Percentiles rank a stretch among this genome's conserved stretches.
phyloP scores from a whole-genome alignment of 1,284 basidiomycete genomes.

The Cutaneotrichosporon mucoides region DNA sequence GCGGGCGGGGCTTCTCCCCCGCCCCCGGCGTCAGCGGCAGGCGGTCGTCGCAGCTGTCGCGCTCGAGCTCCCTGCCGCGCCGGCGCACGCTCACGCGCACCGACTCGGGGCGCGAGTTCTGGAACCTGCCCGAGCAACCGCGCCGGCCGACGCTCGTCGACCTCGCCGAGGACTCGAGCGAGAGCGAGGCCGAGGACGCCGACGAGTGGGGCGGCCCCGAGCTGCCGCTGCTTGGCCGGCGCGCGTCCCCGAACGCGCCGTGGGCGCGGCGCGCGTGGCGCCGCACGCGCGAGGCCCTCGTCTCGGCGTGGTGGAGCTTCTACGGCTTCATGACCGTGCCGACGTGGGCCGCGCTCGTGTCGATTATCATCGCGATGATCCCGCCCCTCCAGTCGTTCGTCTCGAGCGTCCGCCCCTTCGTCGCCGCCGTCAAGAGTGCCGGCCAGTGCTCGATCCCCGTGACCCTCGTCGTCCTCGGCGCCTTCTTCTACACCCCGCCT shows the following conservation, averaged over 20 bases:
- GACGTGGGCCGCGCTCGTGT: conserved; percentile 72
- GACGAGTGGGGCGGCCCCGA: conserved; percentile 45
- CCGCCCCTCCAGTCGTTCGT: conserved; percentile 68
- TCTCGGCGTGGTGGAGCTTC: conserved; percentile 50
- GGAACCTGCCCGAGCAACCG: conserved; percentile 44
- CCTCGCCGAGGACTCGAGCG: conserved; percentile 33
- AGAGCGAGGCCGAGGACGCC: conserved; percentile 40
- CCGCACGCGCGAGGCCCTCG: conserved; percentile 29
- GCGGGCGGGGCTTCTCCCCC: no score
- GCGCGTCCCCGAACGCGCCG: conserved; percentile 1
- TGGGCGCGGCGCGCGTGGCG: not conserved
- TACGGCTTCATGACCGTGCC: conserved; percentile 83
- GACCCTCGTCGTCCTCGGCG: conserved; percentile 85
- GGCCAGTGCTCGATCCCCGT: conserved; percentile 82
- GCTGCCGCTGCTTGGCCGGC: conserved; percentile 11
- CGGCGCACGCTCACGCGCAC: conserved; percentile 23
- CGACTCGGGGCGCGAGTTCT: conserved; percentile 47
- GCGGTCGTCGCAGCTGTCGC: not conserved
- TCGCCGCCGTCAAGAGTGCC: conserved; percentile 64
- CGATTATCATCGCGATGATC: conserved; percentile 74
- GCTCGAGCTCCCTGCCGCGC: conserved; percentile 7
- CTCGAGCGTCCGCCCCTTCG: conserved; percentile 61
- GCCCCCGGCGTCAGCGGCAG: not conserved
- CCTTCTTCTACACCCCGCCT: conserved; percentile 67
- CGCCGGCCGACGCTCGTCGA: conserved; percentile 22